Percentiles rank a stretch among this genome's conserved stretches.
Conservation (phyloP, 2,329 filamentous ascomycete genomes). For the Ophiostoma montium region DNA sequence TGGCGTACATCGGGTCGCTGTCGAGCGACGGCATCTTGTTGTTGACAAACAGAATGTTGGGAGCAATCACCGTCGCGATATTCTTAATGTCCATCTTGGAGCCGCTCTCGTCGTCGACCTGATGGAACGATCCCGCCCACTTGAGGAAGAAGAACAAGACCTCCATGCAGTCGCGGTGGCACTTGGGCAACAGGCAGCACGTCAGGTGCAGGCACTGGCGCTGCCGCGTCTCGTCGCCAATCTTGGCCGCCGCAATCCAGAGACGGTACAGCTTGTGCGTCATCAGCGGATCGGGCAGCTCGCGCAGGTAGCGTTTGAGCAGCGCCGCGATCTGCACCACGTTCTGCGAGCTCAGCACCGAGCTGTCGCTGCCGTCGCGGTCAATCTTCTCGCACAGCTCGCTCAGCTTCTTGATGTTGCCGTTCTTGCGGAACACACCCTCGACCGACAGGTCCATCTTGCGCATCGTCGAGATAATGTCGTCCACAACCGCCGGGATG, state of each 20-base stretch:
- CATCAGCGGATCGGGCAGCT: slow-evolving; percentile 86
- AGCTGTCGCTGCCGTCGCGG: slow-evolving; percentile 65
- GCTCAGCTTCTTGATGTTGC: slow-evolving; percentile 87
- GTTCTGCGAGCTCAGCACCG: slow-evolving; percentile 76
- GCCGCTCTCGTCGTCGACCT: slow-evolving; percentile 89
- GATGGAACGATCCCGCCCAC: slow-evolving; percentile 94
- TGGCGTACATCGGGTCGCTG: slow-evolving; percentile 80
- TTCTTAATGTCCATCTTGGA: slow-evolving; percentile 99
- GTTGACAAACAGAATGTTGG: slow-evolving; percentile 74
- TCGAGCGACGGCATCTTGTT: slow-evolving; percentile 56
- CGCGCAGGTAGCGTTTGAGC: slow-evolving; percentile 86
- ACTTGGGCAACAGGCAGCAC: slow-evolving; percentile 84
- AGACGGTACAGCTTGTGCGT: slow-evolving; percentile 89
- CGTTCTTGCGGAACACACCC: slow-evolving; percentile 97
- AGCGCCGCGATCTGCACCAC: slow-evolving; percentile 90
- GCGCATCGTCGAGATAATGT: slow-evolving; percentile 85
- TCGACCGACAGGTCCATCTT: slow-evolving; percentile 99
- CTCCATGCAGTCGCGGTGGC: slow-evolving; percentile 85
- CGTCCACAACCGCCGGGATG: slow-evolving; percentile 89
- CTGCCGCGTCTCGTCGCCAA: slow-evolving; percentile 66
- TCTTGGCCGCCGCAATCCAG: slow-evolving; percentile 82
- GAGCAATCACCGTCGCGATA: slow-evolving; percentile 89
- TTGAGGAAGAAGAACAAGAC: slow-evolving; percentile 93
- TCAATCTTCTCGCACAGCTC: slow-evolving; percentile 81
- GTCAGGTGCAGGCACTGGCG: slow-evolving; percentile 78